Conservation (phyloP, 108 stramenopile genomes). For the Nannochloropsis salina region DNA sequence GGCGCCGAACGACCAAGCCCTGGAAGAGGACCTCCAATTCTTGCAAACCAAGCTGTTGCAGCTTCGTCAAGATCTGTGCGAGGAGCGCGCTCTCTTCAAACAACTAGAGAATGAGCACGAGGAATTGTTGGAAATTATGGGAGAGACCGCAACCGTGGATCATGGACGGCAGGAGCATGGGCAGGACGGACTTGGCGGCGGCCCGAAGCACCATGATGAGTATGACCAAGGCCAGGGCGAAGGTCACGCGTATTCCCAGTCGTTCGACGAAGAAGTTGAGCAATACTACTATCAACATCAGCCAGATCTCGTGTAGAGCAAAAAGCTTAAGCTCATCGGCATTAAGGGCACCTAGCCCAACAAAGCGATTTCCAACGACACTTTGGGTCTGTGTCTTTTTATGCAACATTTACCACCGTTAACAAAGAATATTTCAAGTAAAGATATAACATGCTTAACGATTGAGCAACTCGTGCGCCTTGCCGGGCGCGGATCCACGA, state of each 20-base stretch:
- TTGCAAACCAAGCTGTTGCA: not conserved
- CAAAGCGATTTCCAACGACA: too few species aligned
- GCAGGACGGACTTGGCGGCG: not conserved
- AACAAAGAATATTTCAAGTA: too few species aligned
- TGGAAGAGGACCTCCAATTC: constrained; percentile 4
- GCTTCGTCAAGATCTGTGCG: not conserved
- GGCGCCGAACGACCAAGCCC: not conserved
- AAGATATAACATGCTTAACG: too few species aligned
- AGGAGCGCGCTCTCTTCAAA: not conserved
- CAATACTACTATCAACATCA: not conserved
- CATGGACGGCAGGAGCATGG: not conserved
- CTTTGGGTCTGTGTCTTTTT: too few species aligned
- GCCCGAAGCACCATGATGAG: not conserved
- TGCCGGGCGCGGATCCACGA: too few species aligned
- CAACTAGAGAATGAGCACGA: constrained; percentile 4
- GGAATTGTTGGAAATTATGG: not conserved
- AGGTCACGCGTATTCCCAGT: not conserved
- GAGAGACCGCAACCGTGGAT: not conserved
- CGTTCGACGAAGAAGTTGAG: not conserved
- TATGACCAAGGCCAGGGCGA: not conserved
- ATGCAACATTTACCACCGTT: too few species aligned
- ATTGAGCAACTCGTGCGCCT: too few species aligned
- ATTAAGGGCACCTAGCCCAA: not conserved
- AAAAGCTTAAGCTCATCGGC: not conserved
- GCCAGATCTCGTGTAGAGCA: constrained; percentile 17